phyloP scores from a whole-genome alignment of 2,329 filamentous ascomycete genomes.

The Thelonectria blattea region DNA sequence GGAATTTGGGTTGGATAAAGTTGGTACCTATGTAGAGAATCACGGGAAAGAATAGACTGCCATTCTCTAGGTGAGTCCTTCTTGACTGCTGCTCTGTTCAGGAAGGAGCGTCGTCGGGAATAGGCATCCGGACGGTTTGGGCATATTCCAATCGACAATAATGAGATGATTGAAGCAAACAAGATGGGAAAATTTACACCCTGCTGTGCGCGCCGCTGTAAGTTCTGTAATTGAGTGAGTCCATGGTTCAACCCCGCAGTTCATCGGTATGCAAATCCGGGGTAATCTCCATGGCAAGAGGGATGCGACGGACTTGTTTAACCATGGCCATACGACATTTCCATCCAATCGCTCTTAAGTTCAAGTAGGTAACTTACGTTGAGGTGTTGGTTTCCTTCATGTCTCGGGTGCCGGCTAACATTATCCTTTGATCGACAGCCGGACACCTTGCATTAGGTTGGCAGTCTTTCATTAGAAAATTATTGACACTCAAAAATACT shows the following conservation, averaged over 20 bases:
- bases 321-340: background rate
- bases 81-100: no score
- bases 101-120: background rate
- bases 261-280: background rate
- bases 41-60: background rate
- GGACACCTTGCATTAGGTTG: no score
- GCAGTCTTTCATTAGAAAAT: no score
- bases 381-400: background rate
- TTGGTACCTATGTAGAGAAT: background rate
- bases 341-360: background rate
- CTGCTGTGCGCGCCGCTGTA: no score
- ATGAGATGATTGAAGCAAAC: background rate
- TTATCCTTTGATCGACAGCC: constrained; percentile 8
- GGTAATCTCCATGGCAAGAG: background rate
- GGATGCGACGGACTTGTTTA: constrained; percentile 11
- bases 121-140: background rate
- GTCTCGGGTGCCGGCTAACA: constrained; percentile 4
- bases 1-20: background rate
- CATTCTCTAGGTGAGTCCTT: no score
- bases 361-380: background rate
- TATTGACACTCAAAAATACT: no score
- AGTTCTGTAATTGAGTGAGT: no score
- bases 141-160: background rate
- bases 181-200: background rate
- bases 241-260: no score